These are phyloP conservation scores for Monilinia fructigena DNA, from an alignment of 2,329 filamentous ascomycete genomes.

Conservation along the genomic window DNA sequence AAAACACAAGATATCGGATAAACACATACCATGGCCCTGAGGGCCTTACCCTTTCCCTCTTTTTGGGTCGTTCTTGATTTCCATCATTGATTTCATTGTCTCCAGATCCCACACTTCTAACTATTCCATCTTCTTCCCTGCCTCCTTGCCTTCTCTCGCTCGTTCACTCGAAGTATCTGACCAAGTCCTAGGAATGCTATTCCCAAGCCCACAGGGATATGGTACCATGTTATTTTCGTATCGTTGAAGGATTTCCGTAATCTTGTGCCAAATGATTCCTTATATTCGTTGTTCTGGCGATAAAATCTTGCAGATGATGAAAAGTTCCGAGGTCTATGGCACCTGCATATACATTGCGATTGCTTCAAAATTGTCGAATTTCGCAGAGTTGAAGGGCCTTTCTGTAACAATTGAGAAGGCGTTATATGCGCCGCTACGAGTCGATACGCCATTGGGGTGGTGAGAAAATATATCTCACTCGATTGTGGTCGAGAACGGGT, in stretches of 20 bases:
- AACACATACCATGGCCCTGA: slow-evolving; percentile 60
- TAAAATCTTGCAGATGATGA: slow-evolving; percentile 35
- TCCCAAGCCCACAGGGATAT: slow-evolving; percentile 67
- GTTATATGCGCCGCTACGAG: slow-evolving; percentile 5
- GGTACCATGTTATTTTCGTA: slow-evolving; percentile 70
- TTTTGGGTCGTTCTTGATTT: slow-evolving; percentile 44
- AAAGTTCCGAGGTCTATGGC: slow-evolving; percentile 32
- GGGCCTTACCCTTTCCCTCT: slow-evolving; percentile 59
- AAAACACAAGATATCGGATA: not conserved
- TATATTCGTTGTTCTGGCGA: slow-evolving; percentile 34
- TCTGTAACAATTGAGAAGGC: not conserved
- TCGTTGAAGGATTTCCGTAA: slow-evolving; percentile 57
- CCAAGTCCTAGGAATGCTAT: slow-evolving; percentile 64
- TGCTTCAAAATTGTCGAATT: slow-evolving; percentile 20
- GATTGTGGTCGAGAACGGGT: slow-evolving; percentile 10
- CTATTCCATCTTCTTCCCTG: slow-evolving; percentile 41
- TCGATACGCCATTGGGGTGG: slow-evolving; percentile 14
- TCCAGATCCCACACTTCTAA: slow-evolving; percentile 34
- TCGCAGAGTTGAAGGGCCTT: slow-evolving; percentile 7
- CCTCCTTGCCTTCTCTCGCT: slow-evolving; percentile 46
- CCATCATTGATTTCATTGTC: slow-evolving; percentile 44
- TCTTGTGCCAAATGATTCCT: slow-evolving; percentile 42
- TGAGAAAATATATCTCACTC: not conserved
- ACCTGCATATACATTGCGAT: slow-evolving; percentile 29
- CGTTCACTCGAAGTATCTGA: slow-evolving; percentile 62